Conservation (phyloP, 805 yeast species). For the Danielia reshetovae region DNA sequence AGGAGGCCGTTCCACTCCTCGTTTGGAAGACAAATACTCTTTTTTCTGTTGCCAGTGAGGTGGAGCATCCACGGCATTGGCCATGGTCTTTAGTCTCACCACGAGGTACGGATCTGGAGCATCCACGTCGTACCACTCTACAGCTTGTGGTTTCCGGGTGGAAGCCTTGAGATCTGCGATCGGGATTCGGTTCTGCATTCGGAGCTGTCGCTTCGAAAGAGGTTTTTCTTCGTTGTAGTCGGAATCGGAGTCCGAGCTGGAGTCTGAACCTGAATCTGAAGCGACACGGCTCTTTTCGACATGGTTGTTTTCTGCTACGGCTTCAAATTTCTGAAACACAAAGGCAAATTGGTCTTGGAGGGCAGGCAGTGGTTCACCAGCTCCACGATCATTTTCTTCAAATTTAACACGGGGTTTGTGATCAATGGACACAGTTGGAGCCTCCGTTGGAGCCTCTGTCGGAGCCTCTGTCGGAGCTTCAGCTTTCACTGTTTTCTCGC, state of each 20-base stretch:
- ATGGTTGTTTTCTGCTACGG: slow-evolving; percentile 4
- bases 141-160: slow-evolving; percentile 60
- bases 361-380: too few species aligned
- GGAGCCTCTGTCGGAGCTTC: too few species aligned
- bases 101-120: slow-evolving; percentile 71
- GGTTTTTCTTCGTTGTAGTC: slow-evolving; percentile 16
- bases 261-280: slow-evolving; percentile 6
- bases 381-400: too few species aligned
- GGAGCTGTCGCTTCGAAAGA: slow-evolving; percentile 48
- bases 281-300: slow-evolving; percentile 10
- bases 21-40: slow-evolving; percentile 64
- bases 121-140: slow-evolving; percentile 87
- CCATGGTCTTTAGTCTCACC: slow-evolving; percentile 58
- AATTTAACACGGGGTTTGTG: too few species aligned
- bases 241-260: slow-evolving; percentile 24
- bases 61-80: slow-evolving; percentile 75
- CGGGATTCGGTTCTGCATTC: slow-evolving; percentile 54
- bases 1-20: slow-evolving; percentile 64
- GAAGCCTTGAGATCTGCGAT: slow-evolving; percentile 63
- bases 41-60: slow-evolving; percentile 77
- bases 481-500: too few species aligned
- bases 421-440: too few species aligned
- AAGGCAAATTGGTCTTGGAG: slow-evolving; percentile 17
- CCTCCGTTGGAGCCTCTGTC: too few species aligned
- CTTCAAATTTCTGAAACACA: slow-evolving; percentile 18